Conservation (phyloP, 2,329 filamentous ascomycete genomes). For the Sporothrix variecibatus region DNA sequence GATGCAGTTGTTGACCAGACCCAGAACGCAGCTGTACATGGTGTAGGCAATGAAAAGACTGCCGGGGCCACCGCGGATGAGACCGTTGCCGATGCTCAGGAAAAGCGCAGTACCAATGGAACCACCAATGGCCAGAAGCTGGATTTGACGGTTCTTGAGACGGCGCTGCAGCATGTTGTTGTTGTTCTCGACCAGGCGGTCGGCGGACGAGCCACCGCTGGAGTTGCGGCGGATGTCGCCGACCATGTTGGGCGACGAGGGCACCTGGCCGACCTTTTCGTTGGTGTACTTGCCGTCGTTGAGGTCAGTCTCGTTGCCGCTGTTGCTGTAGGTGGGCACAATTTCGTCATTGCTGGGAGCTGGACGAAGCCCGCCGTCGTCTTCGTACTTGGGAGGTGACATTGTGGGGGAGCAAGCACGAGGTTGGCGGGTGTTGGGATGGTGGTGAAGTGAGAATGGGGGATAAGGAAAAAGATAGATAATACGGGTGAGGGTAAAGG, state of each 20-base stretch:
- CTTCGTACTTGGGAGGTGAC: slow-evolving; percentile 7
- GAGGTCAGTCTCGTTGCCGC: slow-evolving; percentile 4
- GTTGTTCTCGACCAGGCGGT: slow-evolving; percentile 39
- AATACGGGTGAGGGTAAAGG: not conserved
- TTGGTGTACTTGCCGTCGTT: slow-evolving; percentile 2
- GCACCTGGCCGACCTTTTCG: not conserved
- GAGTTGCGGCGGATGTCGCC: slow-evolving; percentile 9
- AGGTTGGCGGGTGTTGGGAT: not conserved
- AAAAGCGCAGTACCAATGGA: slow-evolving; percentile 62
- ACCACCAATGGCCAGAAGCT: slow-evolving; percentile 60
- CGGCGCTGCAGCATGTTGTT: slow-evolving; percentile 45
- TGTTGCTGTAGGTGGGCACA: not conserved
- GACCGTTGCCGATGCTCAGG: slow-evolving; percentile 61
- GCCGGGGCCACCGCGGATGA: slow-evolving; percentile 33
- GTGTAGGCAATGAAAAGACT: slow-evolving; percentile 59
- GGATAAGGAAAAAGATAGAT: not conserved
- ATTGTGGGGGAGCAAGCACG: not conserved
- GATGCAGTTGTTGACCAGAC: slow-evolving; percentile 64
- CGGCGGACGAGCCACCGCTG: slow-evolving; percentile 14
- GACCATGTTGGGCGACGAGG: not conserved
- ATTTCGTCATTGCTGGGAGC: not conserved
- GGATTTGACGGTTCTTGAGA: slow-evolving; percentile 57
- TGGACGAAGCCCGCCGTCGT: not conserved
- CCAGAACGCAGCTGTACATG: slow-evolving; percentile 58
- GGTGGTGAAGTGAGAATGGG: not conserved